Evolutionary conservation across 2,329 filamentous ascomycete genomes (phyloP), one percentile per base, ranked within the genome.

Genomic region (Parascedosporium putredinis): DNA sequence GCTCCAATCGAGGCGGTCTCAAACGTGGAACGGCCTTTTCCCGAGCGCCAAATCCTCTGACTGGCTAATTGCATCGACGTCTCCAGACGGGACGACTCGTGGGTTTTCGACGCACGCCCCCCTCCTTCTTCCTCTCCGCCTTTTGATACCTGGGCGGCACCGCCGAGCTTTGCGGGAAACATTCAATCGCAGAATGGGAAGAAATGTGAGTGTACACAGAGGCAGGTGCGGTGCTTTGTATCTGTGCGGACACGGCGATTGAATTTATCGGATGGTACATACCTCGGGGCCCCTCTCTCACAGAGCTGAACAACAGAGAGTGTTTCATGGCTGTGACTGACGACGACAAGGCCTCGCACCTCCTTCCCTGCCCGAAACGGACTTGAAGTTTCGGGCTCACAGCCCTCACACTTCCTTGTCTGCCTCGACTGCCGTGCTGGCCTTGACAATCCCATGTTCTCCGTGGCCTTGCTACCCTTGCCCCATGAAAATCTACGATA

Each of bases 251-350:
- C n/a, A n/a, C n/a, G n/a, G n/a, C n/a, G n/a, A n/a, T n/a, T n/a
- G n/a, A n/a, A n/a, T n/a, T n/a, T n/a, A n/a, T n/a, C n/a, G n/a
- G n/a, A n/a, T n/a, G n/a, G n/a, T n/a, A n/a, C n/a, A n/a, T n/a
- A n/a, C n/a, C n/a, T n/a, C 4, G 31, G 3, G 4, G 1, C 33
- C n/a, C 14, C 14, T 5, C 20, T 9, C 20, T 36, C n/a, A 18
- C 5, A 16, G 33, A 36, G 3, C 33, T 16, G 14, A 16, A 12
- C 20, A 16, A 36, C 16, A 8, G 12, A 42, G 23, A 42, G 38
- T 42, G 38, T 42, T 42, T 42, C 38, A 42, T 42, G 38, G 38
- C 20, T 42, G 38, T 20, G 38, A 42, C 38, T 42, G 38, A 12
- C 6, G 20, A 16, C n/a, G 20, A 23, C 12, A 10, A 16, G 12